Evolutionary conservation across 2,329 filamentous ascomycete species (phyloP), one percentile per base, ranked within the genome.

Genomic region (Epichloe sp.): DNA sequence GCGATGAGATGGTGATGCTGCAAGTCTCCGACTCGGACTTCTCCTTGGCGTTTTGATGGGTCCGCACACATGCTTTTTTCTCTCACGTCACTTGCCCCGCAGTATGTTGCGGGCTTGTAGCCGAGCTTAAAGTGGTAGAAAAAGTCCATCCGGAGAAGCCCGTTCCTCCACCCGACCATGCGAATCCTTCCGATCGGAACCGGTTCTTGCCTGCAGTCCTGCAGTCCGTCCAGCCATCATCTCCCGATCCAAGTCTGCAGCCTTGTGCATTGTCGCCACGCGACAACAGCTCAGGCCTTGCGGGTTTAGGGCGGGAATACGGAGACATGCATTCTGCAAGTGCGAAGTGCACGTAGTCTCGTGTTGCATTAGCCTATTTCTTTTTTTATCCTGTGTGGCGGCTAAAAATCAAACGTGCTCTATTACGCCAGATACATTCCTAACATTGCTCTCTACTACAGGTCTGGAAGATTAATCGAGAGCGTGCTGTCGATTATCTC

Each of bases 401-500:
- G 26, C 26, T 31, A 0, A 31, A 31, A 31, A 1, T 2, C 26
- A 31, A 31, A 4, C 26, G 26, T 31, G 26, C 8, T 2, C 1
- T 37, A n/a, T 1, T n/a, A 38, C 36, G 36, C 26, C 26, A 31
- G 26, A 31, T 31, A 1, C 8, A 31, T 31, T 31, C 37, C 48
- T 50, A 26, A 50, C 48, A 41, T 46, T 8, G 26, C 26, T 12
- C 19, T 14, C 21, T 36, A n/a, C 31, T 2, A 48, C 62, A 98
- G 93, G 91, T 97, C 70, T 98, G 93, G 93, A 88, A 89, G 66
- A 98, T 98, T 76, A 98, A 98, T 83, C 85, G 93, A 63, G 93
- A 98, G 72, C 90, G 93, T 76, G 93, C 93, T 55, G 82, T 98
- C 69, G 93, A 98, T 76, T 98, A 98, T 76, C 83, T 98, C 63